phyloP scores from a whole-genome alignment of 2,329 filamentous ascomycete species.

The Botryotinia narcissicola region DNA sequence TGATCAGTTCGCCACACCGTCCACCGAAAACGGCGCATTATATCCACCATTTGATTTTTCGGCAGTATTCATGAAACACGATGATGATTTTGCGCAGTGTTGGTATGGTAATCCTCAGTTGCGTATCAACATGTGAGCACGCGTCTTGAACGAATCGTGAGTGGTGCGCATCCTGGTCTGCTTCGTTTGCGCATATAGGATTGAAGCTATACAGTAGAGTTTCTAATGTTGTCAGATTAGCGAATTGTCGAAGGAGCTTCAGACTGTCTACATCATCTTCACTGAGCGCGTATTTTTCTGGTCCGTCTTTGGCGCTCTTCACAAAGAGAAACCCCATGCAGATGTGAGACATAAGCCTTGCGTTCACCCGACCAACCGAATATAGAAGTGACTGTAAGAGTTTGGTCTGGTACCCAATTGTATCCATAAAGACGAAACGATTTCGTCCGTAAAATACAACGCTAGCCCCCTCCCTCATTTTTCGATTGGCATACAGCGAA shows the following conservation, averaged over 20 bases:
- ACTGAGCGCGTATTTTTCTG: not conserved
- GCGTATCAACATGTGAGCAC: not conserved
- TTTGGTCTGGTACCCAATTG: not conserved
- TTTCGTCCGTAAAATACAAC: not conserved
- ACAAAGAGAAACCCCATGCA: not conserved
- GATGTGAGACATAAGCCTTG: not conserved
- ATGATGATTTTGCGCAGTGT: not conserved
- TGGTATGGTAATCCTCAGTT: not conserved
- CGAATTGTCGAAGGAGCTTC: not conserved
- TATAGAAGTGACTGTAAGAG: not conserved
- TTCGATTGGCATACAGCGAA: not conserved
- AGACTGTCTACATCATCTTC: not conserved
- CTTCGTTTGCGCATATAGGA: not conserved
- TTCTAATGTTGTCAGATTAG: not conserved
- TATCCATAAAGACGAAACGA: not conserved
- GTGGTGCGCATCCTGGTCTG: not conserved
- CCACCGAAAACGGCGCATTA: not conserved
- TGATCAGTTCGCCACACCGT: not conserved
- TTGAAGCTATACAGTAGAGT: not conserved
- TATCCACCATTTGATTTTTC: not conserved
- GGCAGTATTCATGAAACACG: not conserved
- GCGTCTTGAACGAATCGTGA: not conserved
- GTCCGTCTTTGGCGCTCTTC: not conserved
- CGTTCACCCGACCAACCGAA: not conserved
- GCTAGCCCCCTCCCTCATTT: not conserved